These are phyloP conservation scores for Candida maesae DNA, from an alignment of 805 yeast genomes.

Conservation along the genomic window DNA sequence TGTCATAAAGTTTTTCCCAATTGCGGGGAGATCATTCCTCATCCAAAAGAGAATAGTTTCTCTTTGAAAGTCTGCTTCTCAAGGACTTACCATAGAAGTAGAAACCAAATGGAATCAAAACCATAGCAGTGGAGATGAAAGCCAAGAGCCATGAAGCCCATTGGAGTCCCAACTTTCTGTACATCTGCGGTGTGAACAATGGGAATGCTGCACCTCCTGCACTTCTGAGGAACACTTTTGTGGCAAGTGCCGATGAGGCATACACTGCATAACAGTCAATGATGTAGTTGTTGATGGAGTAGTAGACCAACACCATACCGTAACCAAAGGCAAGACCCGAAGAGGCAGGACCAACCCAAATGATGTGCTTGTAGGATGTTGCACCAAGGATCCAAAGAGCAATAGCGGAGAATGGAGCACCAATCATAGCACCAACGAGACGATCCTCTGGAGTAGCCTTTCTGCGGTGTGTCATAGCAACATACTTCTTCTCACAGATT, in stretches of 20 bases:
- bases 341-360: constrained; percentile 78
- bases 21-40: background rate
- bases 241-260: constrained; percentile 79
- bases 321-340: constrained; percentile 80
- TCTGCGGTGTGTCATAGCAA: constrained; percentile 46
- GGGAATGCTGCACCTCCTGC: constrained; percentile 90
- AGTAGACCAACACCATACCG: constrained; percentile 73
- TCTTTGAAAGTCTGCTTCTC: constrained; percentile 64
- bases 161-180: constrained; percentile 63
- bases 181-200: constrained; percentile 77
- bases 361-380: constrained; percentile 61
- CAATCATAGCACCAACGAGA: constrained; percentile 75
- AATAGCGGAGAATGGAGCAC: constrained; percentile 78
- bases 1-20: too few relatives aligned
- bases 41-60: constrained; percentile 42
- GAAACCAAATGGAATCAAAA: constrained; percentile 65
- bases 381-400: constrained; percentile 80
- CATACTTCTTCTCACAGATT: constrained; percentile 59
- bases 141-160: constrained; percentile 84
- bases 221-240: constrained; percentile 74
- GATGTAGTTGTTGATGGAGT: constrained; percentile 76
- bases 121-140: constrained; percentile 74
- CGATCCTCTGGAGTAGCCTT: constrained; percentile 77
- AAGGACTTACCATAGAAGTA: constrained; percentile 61
- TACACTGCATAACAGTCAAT: constrained; percentile 84